These are phyloP conservation scores for Colletotrichum chlorophyti DNA, from an alignment of 2,329 filamentous ascomycete genomes.

Conservation along the genomic window DNA sequence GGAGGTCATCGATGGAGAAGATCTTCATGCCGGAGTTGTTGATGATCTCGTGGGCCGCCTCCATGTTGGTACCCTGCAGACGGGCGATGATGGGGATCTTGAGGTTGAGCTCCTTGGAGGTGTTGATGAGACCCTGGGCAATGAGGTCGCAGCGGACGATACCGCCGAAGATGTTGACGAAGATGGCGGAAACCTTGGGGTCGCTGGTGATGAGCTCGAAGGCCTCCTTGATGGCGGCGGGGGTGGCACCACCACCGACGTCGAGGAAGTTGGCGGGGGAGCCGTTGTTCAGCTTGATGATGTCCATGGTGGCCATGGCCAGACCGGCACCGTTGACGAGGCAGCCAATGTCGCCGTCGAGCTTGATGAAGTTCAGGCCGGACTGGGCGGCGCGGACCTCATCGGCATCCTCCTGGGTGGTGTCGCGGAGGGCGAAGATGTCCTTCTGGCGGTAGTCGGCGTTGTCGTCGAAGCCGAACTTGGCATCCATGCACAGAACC, in stretches of 20 bases:
- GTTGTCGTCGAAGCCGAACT: constrained; percentile 98
- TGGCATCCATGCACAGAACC: constrained; percentile 99
- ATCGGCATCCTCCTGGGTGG: constrained; percentile 93
- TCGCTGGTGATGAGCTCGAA: constrained; percentile 99
- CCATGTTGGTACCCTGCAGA: constrained; percentile 98
- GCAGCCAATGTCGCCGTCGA: constrained; percentile 98
- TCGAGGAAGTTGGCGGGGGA: constrained; percentile 98
- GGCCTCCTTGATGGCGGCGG: constrained; percentile 94
- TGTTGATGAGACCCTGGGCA: constrained; percentile 93
- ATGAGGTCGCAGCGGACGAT: constrained; percentile 98
- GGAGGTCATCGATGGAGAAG: constrained; percentile 98
- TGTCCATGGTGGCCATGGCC: constrained; percentile 99
- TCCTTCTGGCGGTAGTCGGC: constrained; percentile 98
- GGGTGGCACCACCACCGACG: constrained; percentile 96
- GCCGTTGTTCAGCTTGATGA: constrained; percentile 99
- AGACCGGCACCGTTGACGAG: constrained; percentile 98
- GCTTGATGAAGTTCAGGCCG: constrained; percentile 99
- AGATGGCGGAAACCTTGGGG: constrained; percentile 97
- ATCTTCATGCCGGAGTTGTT: constrained; percentile 99
- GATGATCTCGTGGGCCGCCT: constrained; percentile 89
- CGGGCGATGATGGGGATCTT: constrained; percentile 96
- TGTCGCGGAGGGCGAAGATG: constrained; percentile 91
- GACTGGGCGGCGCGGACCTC: constrained; percentile 94
- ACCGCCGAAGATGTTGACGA: constrained; percentile 99
- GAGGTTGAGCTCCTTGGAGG: constrained; percentile 92